Conservation (phyloP, 352 stramenopile genomes). For the Phytopythium chamaehyphon region DNA sequence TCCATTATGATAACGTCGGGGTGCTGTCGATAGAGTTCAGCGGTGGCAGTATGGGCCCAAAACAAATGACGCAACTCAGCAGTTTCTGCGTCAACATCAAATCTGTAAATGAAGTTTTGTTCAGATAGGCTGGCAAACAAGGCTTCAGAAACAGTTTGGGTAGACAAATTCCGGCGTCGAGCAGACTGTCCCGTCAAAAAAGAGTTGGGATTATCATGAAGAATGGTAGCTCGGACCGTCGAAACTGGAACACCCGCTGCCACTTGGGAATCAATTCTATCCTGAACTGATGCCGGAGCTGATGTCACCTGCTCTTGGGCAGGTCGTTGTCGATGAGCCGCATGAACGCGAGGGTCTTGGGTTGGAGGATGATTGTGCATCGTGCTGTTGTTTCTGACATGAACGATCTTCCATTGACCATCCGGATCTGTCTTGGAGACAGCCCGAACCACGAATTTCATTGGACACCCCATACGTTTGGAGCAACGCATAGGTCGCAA, state of each 20-base stretch:
- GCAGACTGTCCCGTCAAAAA: conserved; percentile 8
- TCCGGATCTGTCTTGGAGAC: conserved; percentile 4
- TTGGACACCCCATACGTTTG: conserved; percentile 9
- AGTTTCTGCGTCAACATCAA: conserved; percentile 1
- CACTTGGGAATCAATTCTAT: conserved; percentile 2
- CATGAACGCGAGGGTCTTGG: conserved; percentile 6
- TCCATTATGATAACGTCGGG: conserved; percentile 12
- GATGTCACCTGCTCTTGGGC: neutral
- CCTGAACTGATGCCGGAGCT: conserved; percentile 2
- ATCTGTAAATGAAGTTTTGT: conserved; percentile 6
- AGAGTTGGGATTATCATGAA: conserved; percentile 2
- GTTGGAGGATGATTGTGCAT: conserved; percentile 10
- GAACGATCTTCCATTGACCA: conserved; percentile 11
- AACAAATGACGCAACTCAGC: conserved; percentile 9
- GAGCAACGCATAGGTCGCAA: conserved; percentile 7
- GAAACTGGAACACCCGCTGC: conserved; percentile 11
- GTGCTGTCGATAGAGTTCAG: conserved; percentile 3
- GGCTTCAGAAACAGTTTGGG: conserved; percentile 6
- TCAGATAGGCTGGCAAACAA: conserved; percentile 2
- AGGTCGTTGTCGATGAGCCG: conserved; percentile 6
- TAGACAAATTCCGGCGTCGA: conserved; percentile 1
- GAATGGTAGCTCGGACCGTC: conserved; percentile 9
- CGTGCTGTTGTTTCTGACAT: conserved; percentile 10
- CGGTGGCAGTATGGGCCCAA: conserved; percentile 3
- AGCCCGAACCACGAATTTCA: conserved; percentile 7